Conservation (phyloP, 2,329 filamentous ascomycete species). For the Scolecobasidium constrictum region DNA sequence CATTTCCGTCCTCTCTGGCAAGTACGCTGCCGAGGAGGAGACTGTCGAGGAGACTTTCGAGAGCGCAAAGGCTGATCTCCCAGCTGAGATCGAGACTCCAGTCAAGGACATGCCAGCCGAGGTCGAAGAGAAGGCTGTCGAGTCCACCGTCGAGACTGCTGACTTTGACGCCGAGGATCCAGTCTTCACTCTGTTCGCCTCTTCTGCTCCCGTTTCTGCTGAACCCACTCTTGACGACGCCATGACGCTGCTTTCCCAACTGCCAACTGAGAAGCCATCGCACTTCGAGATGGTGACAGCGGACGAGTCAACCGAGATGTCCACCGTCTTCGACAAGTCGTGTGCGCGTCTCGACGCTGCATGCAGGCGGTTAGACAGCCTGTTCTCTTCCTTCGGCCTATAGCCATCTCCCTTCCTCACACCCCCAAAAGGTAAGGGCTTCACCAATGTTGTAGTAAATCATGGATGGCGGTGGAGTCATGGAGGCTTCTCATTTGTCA, state of each 20-base stretch:
- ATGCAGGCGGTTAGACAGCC: background rate
- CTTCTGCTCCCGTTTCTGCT: constrained; percentile 28
- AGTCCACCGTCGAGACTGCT: constrained; percentile 25
- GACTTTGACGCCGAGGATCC: constrained; percentile 53
- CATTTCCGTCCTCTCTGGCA: constrained; percentile 56
- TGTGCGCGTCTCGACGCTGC: constrained; percentile 6
- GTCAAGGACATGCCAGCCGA: constrained; percentile 14
- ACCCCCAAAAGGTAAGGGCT: too few relatives aligned
- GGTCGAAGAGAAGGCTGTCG: constrained; percentile 13
- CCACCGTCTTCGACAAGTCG: background rate
- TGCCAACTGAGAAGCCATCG: constrained; percentile 51
- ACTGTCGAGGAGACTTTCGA: constrained; percentile 26
- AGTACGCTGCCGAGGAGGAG: constrained; percentile 35
- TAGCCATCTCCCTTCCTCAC: too few relatives aligned
- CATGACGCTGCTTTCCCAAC: constrained; percentile 33
- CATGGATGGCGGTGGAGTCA: too few relatives aligned
- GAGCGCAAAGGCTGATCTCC: constrained; percentile 38
- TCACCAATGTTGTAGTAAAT: too few relatives aligned
- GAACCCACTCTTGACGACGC: constrained; percentile 15
- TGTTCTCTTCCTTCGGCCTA: background rate
- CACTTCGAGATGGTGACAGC: constrained; percentile 7
- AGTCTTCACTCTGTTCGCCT: constrained; percentile 50
- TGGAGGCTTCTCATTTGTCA: too few relatives aligned
- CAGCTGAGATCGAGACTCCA: constrained; percentile 32
- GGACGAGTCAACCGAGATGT: background rate